Conservation (phyloP, 2,329 filamentous ascomycete genomes). For the Moelleriella libera region DNA sequence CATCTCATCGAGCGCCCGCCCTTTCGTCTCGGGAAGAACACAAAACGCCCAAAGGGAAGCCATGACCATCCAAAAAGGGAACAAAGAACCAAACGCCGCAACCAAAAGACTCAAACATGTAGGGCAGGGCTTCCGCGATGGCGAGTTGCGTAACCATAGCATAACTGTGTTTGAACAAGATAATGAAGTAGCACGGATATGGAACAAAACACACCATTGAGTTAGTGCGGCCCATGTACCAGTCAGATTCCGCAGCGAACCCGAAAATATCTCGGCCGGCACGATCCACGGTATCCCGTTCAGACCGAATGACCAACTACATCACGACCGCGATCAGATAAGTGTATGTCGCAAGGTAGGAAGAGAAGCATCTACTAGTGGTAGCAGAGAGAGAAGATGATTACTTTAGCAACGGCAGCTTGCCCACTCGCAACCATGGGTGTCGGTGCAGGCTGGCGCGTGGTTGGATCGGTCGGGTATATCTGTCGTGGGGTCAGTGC, state of each 20-base stretch:
- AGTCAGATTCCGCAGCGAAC: constrained; percentile 25
- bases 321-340: too few species aligned
- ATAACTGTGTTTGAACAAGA: not conserved
- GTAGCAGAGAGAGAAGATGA: constrained; percentile 38
- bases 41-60: constrained; percentile 34
- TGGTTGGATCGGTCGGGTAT: constrained; percentile 8
- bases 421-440: too few species aligned
- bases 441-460: too few species aligned
- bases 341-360: too few species aligned
- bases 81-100: constrained; percentile 44
- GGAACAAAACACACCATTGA: constrained; percentile 16
- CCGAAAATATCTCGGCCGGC: constrained; percentile 29
- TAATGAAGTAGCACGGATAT: too few species aligned
- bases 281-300: constrained; percentile 32
- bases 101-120: constrained; percentile 26
- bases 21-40: constrained; percentile 40
- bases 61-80: constrained; percentile 35
- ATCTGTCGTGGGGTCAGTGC: constrained; percentile 13
- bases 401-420: constrained; percentile 27
- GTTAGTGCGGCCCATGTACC: constrained; percentile 24
- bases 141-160: constrained; percentile 23
- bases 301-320: constrained; percentile 27
- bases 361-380: too few species aligned
- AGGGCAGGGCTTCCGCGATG: constrained; percentile 28
- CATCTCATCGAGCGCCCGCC: constrained; percentile 37